Base-by-base conservation (phyloP, 306 rosid species). In the Fragaria vesca region DNA sequence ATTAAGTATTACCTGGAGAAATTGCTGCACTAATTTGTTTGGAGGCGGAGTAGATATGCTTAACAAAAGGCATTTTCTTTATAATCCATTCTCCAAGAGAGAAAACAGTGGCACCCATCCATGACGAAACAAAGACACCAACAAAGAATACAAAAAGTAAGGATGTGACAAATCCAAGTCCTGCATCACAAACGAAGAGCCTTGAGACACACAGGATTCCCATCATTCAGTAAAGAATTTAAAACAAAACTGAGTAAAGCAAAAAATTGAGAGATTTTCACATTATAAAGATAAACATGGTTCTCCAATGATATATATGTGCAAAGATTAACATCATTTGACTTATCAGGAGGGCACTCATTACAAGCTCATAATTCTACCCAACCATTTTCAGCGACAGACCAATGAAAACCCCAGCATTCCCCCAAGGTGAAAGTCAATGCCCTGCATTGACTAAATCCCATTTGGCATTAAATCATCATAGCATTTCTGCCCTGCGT, bases 11-110 rank as follows among this genome's bases (percentile, higher is more conserved):
- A 94, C 94, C 96, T 58, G 97, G 98, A 86, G 98, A 91, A 82
- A 91, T 84, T 21, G 98, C 97, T 51, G 97, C 82, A 82, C 97
- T 94, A 57, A 94, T 91, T 83, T 94, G 97, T 84, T 94, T 91
- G 82, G 98, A 94, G 36, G 97, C 98, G 6, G 98, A 89, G 81
- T 94, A 94, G 48, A 91, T 81, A 78, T 94, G 96, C 86, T 88
- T 89, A 73, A 94, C 93, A 77, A 93, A 88, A 79, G 98, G 98
- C 98, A 94, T 91, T 83, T 79, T 86, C 91, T 90, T 90, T 79
- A 91, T 94, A 70, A 94, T 79, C 96, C 97, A 94, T 85, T 91
- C 97, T 81, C 98, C 98, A 72, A 91, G 76, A 83, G 90, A 90
- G 86, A 91, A 86, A 75, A 94, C 86, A 58, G 97, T 85, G 73